Evolutionary conservation across 352 stramenopile species (phyloP).

Genomic region (Globisporangium nagaii): DNA sequence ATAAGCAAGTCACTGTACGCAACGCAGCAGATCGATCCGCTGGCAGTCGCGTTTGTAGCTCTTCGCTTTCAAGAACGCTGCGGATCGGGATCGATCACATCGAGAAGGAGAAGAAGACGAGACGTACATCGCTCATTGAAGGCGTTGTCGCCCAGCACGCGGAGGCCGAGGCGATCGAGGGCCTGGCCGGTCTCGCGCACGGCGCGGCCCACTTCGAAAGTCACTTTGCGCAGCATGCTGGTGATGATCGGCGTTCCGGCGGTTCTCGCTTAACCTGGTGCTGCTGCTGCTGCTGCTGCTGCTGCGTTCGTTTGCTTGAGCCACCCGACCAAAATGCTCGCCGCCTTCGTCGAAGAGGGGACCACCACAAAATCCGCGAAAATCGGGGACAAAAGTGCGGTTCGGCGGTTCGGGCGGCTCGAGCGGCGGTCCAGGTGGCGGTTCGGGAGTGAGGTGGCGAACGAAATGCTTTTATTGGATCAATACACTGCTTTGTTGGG

Average conservation of each 20-base stretch:
- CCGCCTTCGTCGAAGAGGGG: constrained; percentile 14
- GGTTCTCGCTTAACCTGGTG: constrained; percentile 8
- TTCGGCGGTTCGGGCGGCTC: too few species aligned
- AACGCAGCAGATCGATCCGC: too few species aligned
- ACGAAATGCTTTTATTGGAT: too few species aligned
- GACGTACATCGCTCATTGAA: constrained; percentile 87
- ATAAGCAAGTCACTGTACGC: not conserved
- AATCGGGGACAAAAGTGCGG: not conserved
- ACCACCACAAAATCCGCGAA: constrained; percentile 40
- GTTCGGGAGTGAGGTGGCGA: too few species aligned
- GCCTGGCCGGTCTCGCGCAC: constrained; percentile 96
- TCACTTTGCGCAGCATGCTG: constrained; percentile 87
- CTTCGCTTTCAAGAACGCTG: constrained; percentile 4
- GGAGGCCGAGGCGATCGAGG: constrained; percentile 91
- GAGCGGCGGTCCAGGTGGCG: too few species aligned
- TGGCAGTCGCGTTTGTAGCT: too few species aligned
- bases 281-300: not conserved
- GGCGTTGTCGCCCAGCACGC: constrained; percentile 82
- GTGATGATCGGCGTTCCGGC: not conserved
- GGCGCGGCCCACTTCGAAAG: constrained; percentile 86
- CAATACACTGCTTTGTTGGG: too few species aligned
- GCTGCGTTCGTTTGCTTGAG: constrained; percentile 4
- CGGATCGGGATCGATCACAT: not conserved
- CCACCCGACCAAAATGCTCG: constrained; percentile 1
- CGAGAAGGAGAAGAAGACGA: not conserved